Evolutionary conservation across 805 yeast genomes (phyloP), one percentile per base, ranked within the genome.

Genomic region (Starmerella geochares): DNA sequence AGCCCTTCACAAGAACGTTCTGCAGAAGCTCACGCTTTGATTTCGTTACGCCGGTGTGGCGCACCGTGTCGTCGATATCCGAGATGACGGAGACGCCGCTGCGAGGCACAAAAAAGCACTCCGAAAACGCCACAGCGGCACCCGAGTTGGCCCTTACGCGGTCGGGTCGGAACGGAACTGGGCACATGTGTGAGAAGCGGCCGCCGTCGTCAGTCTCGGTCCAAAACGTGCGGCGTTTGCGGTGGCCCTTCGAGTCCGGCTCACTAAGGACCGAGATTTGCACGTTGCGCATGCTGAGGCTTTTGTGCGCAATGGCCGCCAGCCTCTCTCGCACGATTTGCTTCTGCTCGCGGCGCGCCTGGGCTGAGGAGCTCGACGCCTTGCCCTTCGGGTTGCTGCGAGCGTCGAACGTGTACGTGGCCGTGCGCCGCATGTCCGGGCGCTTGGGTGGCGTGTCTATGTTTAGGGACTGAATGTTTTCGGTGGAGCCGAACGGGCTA

Each of bases 11-110:
- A 51, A 92, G 78, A 0, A 87, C 80, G 60, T 83, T 88, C 52
- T 82, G 72, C 66, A 92, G 79, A 56, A 90, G 71, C 35, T 83
- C 86, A 51, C 94, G 73, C 65, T 86, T 87, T 53, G 88, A 94
- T 1, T 90, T 90, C 29, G 84, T 73, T 0, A 92, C 90, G 2
- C 97, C 97, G 0, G 98, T 87, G 37, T 78, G 71, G 60, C 92
- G 83, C 31, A 90, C 80, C 0, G 99, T 92, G 62, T 92, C 99
- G 63, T 92, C 99, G 37, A 92, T 81, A 64, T 92, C 99, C 59
- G 88, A 80, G 20, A 92, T 87, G 1, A 92, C 65, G 11, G 84
- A 85, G 20, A 81, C 68, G 0, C 94, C 92, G 0, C 61, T 29
- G 13, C 41, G 42, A 6, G 56, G 53, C 32, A 66, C 53, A 27